Evolutionary conservation across 768 basidiomycete genomes (phyloP), one percentile per base, ranked within the genome.

Genomic region (Podaxis mareebaensis): DNA sequence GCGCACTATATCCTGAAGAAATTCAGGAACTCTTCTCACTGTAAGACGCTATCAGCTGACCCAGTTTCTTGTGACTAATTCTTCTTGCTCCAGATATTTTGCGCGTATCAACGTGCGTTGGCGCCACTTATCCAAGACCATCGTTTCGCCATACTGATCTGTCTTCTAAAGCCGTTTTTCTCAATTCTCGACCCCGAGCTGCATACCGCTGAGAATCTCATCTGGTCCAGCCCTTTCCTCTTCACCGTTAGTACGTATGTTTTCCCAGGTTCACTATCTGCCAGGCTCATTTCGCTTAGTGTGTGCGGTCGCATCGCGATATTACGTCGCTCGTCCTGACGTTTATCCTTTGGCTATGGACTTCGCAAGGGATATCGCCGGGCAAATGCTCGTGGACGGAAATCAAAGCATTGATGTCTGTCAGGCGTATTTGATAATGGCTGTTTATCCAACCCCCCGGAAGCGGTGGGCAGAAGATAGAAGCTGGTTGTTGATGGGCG

Each of bases 401-500:
- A 78, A 80, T 66, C 84, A 84, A 70, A 87, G 84, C 63, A 82
- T 92, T n/a, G 92, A 93, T 69, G 84, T 89, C 62, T 88, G 87
- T 63, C 92, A 93, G 70, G 91, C 91, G 20, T 92, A 89, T 69
- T 74, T 91, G 17, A 73, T 93, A 33, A 78, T 89, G 75, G 82
- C 85, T 39, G 82, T 85, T 7, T 89, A 89, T 72, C 82, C 85
- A 20, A 75, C 83, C 7, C 86, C 88, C 0, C 83, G 84, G 64
- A 83, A 83, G 64, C 83, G 81, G 60, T 91, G 85, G 81, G 83
- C 84, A 52, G 89, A 92, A 68, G 89, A 90, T 70, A 78, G 87
- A 30, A 88, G 87, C 65, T 91, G 89, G 86, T 76, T 91, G 65
- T 79, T 88, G 55, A 85, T 89, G 71, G 89, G 90, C 13, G 81